These are phyloP conservation scores for Pichia thaimueangensis DNA, from an alignment of 805 yeast genomes.

Conservation along the genomic window DNA sequence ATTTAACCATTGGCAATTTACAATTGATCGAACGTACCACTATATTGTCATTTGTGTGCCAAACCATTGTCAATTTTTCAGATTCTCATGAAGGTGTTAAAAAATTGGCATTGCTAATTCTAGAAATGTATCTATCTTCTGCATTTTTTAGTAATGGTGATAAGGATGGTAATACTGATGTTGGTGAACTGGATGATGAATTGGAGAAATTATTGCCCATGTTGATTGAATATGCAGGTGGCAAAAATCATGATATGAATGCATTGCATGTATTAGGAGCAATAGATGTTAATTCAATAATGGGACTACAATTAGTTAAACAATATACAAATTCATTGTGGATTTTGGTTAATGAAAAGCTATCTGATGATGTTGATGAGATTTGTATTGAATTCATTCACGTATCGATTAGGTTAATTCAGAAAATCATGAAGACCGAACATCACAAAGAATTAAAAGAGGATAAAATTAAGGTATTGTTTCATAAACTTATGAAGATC, in stretches of 20 bases:
- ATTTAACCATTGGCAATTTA: conserved; percentile 72
- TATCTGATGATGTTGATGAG: background rate
- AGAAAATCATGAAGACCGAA: background rate
- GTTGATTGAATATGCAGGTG: background rate
- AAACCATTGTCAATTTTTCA: conserved; percentile 36
- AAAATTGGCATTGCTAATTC: conserved; percentile 62
- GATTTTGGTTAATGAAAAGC: conserved; percentile 1
- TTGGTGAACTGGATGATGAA: background rate
- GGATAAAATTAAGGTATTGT: conserved; percentile 3
- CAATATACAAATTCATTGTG: background rate
- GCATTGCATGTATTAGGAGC: conserved; percentile 3
- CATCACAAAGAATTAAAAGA: background rate
- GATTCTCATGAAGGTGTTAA: conserved; percentile 56
- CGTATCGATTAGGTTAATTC: conserved; percentile 29
- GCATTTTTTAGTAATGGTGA: background rate
- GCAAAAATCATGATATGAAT: background rate
- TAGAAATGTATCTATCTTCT: conserved; percentile 40
- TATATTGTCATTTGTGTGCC: conserved; percentile 57
- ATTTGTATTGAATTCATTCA: conserved; percentile 69
- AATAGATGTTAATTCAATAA: background rate
- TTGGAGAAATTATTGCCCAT: background rate
- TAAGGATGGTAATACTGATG: background rate
- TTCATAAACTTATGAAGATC: background rate
- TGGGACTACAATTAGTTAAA: background rate
- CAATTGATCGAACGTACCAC: conserved; percentile 48